phyloP scores from a whole-genome alignment of 169 alveolate species.

The Cryptosporidium parvum region DNA sequence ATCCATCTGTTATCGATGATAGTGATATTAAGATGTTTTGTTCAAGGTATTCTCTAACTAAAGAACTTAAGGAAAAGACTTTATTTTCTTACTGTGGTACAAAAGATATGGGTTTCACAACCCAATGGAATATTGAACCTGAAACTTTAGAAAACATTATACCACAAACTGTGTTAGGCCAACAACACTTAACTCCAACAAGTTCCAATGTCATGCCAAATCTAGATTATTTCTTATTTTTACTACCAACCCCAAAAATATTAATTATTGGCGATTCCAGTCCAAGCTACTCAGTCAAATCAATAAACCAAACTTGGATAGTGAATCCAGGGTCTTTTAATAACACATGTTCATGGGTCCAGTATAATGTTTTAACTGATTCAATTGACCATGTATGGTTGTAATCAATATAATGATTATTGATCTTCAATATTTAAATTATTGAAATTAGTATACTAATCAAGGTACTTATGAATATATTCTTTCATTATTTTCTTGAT shows the following conservation, averaged over 20 bases:
- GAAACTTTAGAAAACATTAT: constrained; percentile 23
- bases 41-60: constrained; percentile 36
- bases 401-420: neutral
- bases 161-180: constrained; percentile 66
- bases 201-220: constrained; percentile 50
- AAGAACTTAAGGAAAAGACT: constrained; percentile 69
- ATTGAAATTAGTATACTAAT: neutral
- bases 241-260: constrained; percentile 60
- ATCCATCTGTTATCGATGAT: constrained; percentile 23
- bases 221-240: constrained; percentile 23
- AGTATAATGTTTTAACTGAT: constrained; percentile 11
- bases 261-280: constrained; percentile 54
- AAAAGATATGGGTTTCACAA: constrained; percentile 19
- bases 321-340: constrained; percentile 73
- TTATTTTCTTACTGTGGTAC: constrained; percentile 53
- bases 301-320: constrained; percentile 38
- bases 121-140: constrained; percentile 35
- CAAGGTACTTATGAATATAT: neutral
- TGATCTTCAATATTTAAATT: neutral
- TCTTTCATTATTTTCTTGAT: neutral
- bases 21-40: constrained; percentile 12
- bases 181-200: constrained; percentile 53
- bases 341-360: constrained; percentile 65
- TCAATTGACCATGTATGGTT: constrained; percentile 58
- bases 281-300: constrained; percentile 59